Evolutionary conservation across 169 alveolate species (phyloP), one percentile per base, ranked within the genome.

Genomic region (Plasmodium coatneyi): DNA sequence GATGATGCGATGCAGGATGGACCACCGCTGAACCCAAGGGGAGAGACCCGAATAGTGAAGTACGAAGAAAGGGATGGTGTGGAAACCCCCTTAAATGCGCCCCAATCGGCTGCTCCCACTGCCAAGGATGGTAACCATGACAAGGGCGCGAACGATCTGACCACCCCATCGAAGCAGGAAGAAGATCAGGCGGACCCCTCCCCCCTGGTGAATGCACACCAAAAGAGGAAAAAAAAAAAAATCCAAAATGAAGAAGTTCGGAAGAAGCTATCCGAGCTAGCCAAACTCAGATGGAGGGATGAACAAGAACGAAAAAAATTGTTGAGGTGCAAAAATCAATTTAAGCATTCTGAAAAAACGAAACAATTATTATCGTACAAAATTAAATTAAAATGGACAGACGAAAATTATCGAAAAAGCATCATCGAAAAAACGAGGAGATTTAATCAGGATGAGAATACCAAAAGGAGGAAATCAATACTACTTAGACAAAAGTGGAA

Each of bases 361-460:
- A 89, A 89, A 89, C 43, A 89, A 25, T 46, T 89, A 34, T 80
- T 89, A 66, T 89, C 94, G 6, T 89, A 89, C 72, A 89, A 89
- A 89, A 89, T 89, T 60, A 89, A 89, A 80, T 36, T 89, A n/a
- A 89, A 89, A 79, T 89, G 94, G 94, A 78, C 39, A 79, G 94
- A 89, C 54, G 94, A 89, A 60, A 89, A 78, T 19, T 89, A 89
- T 49, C 81, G 94, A 60, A 80, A 89, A 79, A 78, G 82, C 19
- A 80, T 89, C 16, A 60, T 89, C 41, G 91, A 79, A 80, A 89
- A 89, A 70, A 79, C 94, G 12, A 28, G 79, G 34, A 66, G 56
- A 60, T 89, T 89, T 80, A 89, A 89, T 79, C 94, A 89, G 71
- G 94, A 89, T 25, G 94, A 89, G 49, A 89, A 89, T 89, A 89